Base-by-base conservation (phyloP, 1,284 basidiomycete species). In the Boletus sp. region DNA sequence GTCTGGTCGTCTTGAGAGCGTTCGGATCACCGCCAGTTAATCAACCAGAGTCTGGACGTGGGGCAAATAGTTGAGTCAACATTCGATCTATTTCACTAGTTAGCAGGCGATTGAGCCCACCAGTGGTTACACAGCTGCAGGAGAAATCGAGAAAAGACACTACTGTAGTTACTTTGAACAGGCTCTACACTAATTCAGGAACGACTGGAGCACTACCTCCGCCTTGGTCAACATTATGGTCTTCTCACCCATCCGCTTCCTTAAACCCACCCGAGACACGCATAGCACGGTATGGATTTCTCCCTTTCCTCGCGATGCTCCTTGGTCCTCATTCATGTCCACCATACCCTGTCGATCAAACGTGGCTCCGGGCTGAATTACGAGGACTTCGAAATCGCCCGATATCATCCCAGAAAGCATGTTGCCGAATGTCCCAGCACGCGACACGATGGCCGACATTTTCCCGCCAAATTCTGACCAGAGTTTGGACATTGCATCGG, bases 371-470 rank as follows among this genome's bases (percentile, higher is more conserved):
- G 43, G 14, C 13, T 16, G 43, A 12, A 26, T 10, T 1, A 9
- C 10, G 36, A 44, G 29, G 1, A 41, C n/a, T 13, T 44, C 35
- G 4, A 41, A 44, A 22, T 44, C 25, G 9, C 35, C 43, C 1
- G 43, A 44, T 41, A 41, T 40, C 43, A 44, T 44, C 25, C 6
- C 43, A n/a, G 43, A 41, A 20, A 27, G 9, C 25, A 27, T 44
- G 10, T 29, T 12, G 13, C 25, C 6, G 7, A 44, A 20, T 9
- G 7, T 27, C 19, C 36, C 25, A 0, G 35, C 35, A 27, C 16
- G 43, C 17, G 17, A 41, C 17, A 44, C 7, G 10, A 44, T 40
- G 14, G 35, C 8, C 4, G 2, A 19, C 9, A 44, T 29, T 27
- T 27, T 20, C 7, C 27, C 19, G 7, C 34, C 3, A 13, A 27